Percentiles rank a stretch among this genome's conserved stretches.
Evolutionary conservation across 257 asterid genomes (phyloP).

Genomic region (Sherardia arvensis): DNA sequence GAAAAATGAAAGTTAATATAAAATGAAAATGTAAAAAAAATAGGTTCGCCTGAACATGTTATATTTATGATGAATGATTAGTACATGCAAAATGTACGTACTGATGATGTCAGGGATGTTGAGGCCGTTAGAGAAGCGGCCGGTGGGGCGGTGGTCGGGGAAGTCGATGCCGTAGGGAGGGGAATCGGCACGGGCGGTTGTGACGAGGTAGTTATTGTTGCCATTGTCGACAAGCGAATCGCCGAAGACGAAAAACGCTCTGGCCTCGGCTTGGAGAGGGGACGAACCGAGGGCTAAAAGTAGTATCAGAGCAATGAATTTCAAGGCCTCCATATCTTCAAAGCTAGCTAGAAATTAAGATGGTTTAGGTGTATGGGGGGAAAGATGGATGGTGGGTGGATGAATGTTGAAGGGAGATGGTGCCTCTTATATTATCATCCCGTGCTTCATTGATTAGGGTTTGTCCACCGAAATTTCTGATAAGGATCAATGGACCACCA

Average conservation of each 20-base stretch:
- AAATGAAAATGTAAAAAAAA: too few relatives aligned
- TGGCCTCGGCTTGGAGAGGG: constrained; percentile 31
- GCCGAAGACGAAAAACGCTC: constrained; percentile 81
- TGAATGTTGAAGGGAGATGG: not conserved
- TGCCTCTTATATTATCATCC: constrained; percentile 8
- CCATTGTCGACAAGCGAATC: constrained; percentile 88
- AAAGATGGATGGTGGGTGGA: not conserved
- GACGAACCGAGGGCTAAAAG: constrained; percentile 14
- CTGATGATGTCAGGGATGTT: constrained; percentile 77
- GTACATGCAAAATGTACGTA: constrained; percentile 12
- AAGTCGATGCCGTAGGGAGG: constrained; percentile 87
- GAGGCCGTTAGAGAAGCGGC: constrained; percentile 88
- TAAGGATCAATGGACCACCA: constrained; percentile 4
- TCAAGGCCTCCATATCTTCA: not conserved
- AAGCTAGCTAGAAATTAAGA: constrained; percentile 5
- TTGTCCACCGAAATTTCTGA: constrained; percentile 2
- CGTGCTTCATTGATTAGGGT: constrained; percentile 12
- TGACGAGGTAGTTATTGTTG: constrained; percentile 65
- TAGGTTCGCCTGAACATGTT: too few relatives aligned
- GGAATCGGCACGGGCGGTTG: constrained; percentile 74
- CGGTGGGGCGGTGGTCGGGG: constrained; percentile 65
- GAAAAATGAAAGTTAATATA: not conserved
- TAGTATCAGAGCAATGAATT: constrained; percentile 11
- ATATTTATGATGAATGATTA: too few relatives aligned
- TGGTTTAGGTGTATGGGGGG: constrained; percentile 19